Evolutionary conservation across 2,329 filamentous ascomycete species (phyloP), one percentile per base, ranked within the genome.

Genomic region (Chaetomiaceae sp.): DNA sequence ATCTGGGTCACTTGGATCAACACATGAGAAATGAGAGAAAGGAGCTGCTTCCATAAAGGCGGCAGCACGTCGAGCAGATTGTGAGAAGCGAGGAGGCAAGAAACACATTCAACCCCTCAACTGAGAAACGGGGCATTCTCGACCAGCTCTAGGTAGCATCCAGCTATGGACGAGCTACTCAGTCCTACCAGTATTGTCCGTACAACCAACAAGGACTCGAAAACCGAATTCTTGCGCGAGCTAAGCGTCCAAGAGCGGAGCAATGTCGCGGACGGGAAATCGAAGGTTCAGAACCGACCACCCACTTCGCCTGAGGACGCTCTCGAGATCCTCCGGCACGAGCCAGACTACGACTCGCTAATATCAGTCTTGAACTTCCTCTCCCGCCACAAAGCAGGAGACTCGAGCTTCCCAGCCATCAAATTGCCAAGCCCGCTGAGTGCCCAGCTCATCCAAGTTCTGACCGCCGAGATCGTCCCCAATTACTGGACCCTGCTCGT

Each of bases 401-500:
- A 49, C 27, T 56, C 54, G 1, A 50, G 52, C 10, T 49, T 51
- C 4, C 79, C 84, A 59, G 75, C 77, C 55, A 73, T 91, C 40
- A 70, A 73, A 36, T 64, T 70, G 3, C 83, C 88, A 3, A 76
- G 76, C 26, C 82, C 90, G 1, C 68, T 79, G 50, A 78, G 81
- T 47, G 81, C 88, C 17, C 86, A 89, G 56, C 78, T 96, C 26
- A 72, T 91, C 42, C 83, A 89, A 59, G 69, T 79, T 3, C 68
- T 98, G 29, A 80, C 94, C 48, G 82, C 77, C 14, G 78, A 82
- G 26, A 89, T 86, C 20, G 70, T 88, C 7, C 86, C 87, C 1
- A 86, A 90, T 60, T 95, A 91, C 65, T 97, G 93, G 91, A 61
- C 72, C 3, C 58, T 79, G 8, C 60, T 91, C 14, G 66, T 71